Evolutionary conservation across 495 filamentous ascomycete genomes (phyloP), one percentile per base, ranked within the genome.

Genomic region (Neurospora sp.): DNA sequence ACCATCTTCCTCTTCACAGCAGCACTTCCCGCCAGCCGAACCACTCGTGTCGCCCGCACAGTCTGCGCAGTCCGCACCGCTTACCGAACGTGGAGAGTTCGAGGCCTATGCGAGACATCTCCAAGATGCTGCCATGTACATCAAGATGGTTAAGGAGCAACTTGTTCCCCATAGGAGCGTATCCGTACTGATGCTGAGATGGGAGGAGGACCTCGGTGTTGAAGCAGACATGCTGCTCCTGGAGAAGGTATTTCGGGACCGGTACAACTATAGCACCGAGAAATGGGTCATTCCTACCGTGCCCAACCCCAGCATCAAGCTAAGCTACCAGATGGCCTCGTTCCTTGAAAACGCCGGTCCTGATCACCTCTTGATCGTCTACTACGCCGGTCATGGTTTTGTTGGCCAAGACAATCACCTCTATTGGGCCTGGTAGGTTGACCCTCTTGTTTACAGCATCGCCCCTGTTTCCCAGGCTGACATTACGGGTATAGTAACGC

Each of bases 31-130:
- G 35, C n/a, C 62, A 76, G 78, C 74, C 76, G 23, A 78, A 76
- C 37, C 78, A 77, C 46, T 77, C 66, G 71, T 77, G 7, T 72
- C 74, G 31, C 70, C 76, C 37, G 79, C 79, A 39, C 35, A 75
- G 10, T 40, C 72, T 37, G 71, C 79, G 27, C 40, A 77, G 10
- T 66, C 72, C 42, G 74, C 79, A 39, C 75, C 78, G 44, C 66
- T 74, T 10, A 76, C 82, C 41, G 84, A 86, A 75, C 83, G 84
- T 69, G 85, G 84, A 74, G 86, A 87, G 73, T 89, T 89, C 81
- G 87, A 89, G 76, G 83, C 85, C 40, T 89, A 88, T 74, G 86
- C 86, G 27, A 83, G 87, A 11, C 87, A 89, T 79, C 83, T 89
- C 38, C 87, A 89, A 77, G 87, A 89, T 84, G 86, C 86, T 14